A percentile compares a stretch with the other conserved stretches of the same genome.
phyloP scores from a whole-genome alignment of 2,329 filamentous ascomycete species.

The Emmonsiellopsis sp. region DNA sequence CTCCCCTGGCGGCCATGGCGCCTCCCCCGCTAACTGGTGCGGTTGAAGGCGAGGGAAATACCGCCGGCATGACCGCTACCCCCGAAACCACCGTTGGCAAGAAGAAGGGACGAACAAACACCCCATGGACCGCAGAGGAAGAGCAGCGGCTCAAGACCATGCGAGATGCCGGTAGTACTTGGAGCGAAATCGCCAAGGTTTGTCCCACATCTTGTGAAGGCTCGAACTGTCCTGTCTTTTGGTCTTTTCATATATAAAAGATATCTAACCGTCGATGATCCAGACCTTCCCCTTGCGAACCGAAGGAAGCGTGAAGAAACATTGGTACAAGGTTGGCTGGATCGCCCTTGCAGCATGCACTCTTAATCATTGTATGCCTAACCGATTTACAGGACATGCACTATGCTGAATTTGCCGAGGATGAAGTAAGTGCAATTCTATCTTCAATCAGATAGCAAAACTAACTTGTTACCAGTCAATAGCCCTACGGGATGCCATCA shows the following conservation, averaged over 20 bases:
- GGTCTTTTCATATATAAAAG: neutral
- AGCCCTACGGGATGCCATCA: slow-evolving; percentile 77
- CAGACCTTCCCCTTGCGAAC: slow-evolving; percentile 87
- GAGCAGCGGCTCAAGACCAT: slow-evolving; percentile 88
- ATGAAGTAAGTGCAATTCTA: slow-evolving; percentile 59
- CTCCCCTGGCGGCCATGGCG: slow-evolving; percentile 28
- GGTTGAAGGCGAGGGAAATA: slow-evolving; percentile 20
- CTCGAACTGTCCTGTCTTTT: neutral
- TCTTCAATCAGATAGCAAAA: neutral
- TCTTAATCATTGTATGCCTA: neutral
- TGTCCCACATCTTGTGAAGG: slow-evolving; percentile 13
- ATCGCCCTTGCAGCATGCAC: slow-evolving; percentile 12
- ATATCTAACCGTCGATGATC: slow-evolving; percentile 1
- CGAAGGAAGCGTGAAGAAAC: slow-evolving; percentile 97
- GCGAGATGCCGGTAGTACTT: slow-evolving; percentile 85
- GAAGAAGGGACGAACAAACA: slow-evolving; percentile 97
- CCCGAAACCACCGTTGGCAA: slow-evolving; percentile 41
- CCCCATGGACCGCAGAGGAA: slow-evolving; percentile 92
- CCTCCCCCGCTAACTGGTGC: slow-evolving; percentile 21
- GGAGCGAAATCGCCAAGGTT: slow-evolving; percentile 98
- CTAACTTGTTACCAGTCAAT: slow-evolving; percentile 22
- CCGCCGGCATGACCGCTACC: slow-evolving; percentile 28
- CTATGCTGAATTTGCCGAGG: slow-evolving; percentile 95
- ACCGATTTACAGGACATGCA: slow-evolving; percentile 72
- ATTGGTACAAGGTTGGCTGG: slow-evolving; percentile 84